phyloP scores from a whole-genome alignment of 2,329 filamentous ascomycete species.

The Phialemonium atrogriseum region DNA sequence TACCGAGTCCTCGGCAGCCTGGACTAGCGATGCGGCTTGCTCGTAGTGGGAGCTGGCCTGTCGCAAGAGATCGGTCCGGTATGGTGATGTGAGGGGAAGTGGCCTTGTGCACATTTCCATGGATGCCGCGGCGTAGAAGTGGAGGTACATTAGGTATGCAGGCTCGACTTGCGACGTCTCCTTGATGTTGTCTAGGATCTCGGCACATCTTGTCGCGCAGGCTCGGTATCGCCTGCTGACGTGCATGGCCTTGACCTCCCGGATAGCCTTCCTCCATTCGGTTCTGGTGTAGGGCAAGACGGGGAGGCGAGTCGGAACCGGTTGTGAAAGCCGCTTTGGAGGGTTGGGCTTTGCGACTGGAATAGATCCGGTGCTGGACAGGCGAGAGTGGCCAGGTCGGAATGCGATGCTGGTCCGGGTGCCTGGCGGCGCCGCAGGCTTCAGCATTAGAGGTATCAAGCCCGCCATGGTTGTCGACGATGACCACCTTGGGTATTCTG shows the following conservation, averaged over 20 bases:
- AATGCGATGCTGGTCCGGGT: slow-evolving; percentile 6
- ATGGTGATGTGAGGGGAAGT: slow-evolving; percentile 34
- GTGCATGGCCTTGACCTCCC: slow-evolving; percentile 47
- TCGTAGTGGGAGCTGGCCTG: slow-evolving; percentile 45
- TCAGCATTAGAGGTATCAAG: slow-evolving; percentile 19
- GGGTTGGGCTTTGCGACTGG: slow-evolving; percentile 10
- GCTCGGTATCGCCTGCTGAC: slow-evolving; percentile 40
- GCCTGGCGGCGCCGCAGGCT: slow-evolving; percentile 11
- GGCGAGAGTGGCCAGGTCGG: slow-evolving; percentile 5
- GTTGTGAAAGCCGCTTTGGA: slow-evolving; percentile 14
- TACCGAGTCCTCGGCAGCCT: slow-evolving; percentile 33
- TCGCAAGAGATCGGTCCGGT: slow-evolving; percentile 38
- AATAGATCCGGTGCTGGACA: slow-evolving; percentile 7
- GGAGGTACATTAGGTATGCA: slow-evolving; percentile 48
- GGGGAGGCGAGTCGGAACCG: slow-evolving; percentile 9
- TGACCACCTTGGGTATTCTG: too few species aligned
- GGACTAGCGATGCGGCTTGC: slow-evolving; percentile 38
- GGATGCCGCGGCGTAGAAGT: slow-evolving; percentile 55
- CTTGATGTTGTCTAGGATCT: slow-evolving; percentile 41
- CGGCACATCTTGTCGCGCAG: slow-evolving; percentile 43
- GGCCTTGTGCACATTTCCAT: slow-evolving; percentile 47
- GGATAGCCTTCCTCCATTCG: slow-evolving; percentile 44
- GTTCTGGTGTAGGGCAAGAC: slow-evolving; percentile 32
- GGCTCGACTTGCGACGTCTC: slow-evolving; percentile 38
- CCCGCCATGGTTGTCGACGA: slow-evolving; percentile 15